Conservation (phyloP, 2,329 filamentous ascomycete genomes). For the Grosmannia clavigera region DNA sequence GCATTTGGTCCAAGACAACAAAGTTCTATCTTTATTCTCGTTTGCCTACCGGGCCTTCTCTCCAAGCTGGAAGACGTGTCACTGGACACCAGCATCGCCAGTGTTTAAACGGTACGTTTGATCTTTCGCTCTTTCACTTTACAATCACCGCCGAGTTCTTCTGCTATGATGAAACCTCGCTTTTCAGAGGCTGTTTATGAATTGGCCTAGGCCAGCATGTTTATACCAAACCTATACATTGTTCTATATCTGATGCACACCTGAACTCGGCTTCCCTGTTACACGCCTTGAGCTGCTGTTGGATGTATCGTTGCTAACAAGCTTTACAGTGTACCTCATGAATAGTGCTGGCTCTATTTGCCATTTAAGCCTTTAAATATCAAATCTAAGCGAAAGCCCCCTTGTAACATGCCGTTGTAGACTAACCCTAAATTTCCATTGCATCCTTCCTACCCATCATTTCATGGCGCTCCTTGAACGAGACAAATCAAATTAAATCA, state of each 20-base stretch:
- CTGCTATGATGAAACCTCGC: constrained; percentile 9
- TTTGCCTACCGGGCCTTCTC: background rate
- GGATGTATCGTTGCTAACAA: background rate
- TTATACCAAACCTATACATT: constrained; percentile 10
- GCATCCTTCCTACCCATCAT: background rate
- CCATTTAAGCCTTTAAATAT: constrained; percentile 4
- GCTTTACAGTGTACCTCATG: background rate
- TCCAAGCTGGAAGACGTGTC: background rate
- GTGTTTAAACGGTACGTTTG: constrained; percentile 2
- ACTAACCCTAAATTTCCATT: constrained; percentile 1
- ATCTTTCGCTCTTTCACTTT: background rate
- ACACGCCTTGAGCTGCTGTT: background rate
- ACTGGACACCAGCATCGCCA: background rate
- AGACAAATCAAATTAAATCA: background rate
- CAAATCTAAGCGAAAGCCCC: background rate
- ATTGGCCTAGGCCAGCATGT: constrained; percentile 8
- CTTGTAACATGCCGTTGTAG: constrained; percentile 1
- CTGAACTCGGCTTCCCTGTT: background rate
- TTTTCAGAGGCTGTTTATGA: constrained; percentile 15
- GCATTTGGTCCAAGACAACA: constrained; percentile 1
- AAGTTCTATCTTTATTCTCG: background rate
- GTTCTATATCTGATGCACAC: constrained; percentile 5
- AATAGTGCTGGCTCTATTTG: background rate
- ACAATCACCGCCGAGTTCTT: background rate
- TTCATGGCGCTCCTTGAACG: background rate